Conservation (phyloP, 495 filamentous ascomycete genomes). For the Cercophora sp. region DNA sequence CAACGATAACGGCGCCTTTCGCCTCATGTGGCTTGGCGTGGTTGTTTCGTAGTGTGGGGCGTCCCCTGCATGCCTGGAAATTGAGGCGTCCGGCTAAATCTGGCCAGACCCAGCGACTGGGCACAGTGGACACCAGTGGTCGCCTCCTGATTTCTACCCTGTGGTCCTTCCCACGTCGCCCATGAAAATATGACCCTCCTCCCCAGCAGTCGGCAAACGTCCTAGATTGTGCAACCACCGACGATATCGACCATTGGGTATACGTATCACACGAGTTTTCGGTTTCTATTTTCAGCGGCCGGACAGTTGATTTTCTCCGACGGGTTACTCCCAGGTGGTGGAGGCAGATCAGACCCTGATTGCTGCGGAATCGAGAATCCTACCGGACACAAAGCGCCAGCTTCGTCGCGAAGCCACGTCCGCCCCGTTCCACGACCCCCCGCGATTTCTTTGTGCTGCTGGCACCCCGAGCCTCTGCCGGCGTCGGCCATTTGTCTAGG, state of each 20-base stretch:
- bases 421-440: background rate
- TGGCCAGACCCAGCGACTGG: background rate
- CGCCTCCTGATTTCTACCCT: constrained; percentile 21
- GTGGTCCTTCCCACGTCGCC: constrained; percentile 12
- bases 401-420: background rate
- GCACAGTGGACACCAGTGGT: constrained; percentile 8
- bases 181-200: constrained; percentile 10
- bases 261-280: constrained; percentile 15
- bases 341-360: background rate
- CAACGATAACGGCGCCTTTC: too few species aligned
- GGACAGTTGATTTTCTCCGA: constrained; percentile 5
- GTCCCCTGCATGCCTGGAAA: constrained; percentile 12
- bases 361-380: background rate
- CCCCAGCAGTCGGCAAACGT: constrained; percentile 4
- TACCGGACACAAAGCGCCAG: constrained; percentile 5
- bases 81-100: constrained; percentile 11
- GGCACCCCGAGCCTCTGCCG: background rate
- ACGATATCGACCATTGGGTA: constrained; percentile 20
- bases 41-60: too few species aligned
- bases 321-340: background rate
- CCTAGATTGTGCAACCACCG: constrained; percentile 16
- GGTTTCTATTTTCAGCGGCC: background rate
- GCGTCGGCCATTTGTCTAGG: background rate
- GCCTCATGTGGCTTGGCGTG: too few species aligned
- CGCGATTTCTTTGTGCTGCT: background rate